These are phyloP conservation scores for Gomphus bonarii DNA, from an alignment of 1,284 basidiomycete genomes.

Conservation along the genomic window DNA sequence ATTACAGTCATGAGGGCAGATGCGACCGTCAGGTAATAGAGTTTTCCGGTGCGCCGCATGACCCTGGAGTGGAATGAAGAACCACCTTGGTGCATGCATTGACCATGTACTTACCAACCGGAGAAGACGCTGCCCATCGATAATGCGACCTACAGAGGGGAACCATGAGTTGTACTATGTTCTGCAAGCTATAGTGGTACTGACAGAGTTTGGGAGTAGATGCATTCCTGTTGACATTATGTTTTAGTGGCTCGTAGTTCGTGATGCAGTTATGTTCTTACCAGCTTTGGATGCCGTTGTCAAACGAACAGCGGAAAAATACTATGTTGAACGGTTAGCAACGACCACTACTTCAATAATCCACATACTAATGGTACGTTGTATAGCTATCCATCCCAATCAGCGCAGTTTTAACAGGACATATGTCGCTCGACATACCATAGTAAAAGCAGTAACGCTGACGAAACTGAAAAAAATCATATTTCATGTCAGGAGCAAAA, in stretches of 20 bases:
- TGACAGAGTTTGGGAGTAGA: constrained; percentile 79
- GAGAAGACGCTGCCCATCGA: constrained; percentile 74
- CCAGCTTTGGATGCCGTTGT: constrained; percentile 65
- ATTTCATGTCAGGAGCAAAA: not conserved
- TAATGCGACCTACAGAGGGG: constrained; percentile 50
- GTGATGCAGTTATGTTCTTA: constrained; percentile 21
- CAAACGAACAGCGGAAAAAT: constrained; percentile 79
- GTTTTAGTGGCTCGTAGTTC: constrained; percentile 3
- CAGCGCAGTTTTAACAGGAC: not conserved
- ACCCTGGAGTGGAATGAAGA: constrained; percentile 35
- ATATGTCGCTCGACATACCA: constrained; percentile 38
- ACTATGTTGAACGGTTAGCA: constrained; percentile 26
- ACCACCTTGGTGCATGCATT: not conserved
- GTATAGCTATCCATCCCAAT: constrained; percentile 49
- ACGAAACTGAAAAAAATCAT: constrained; percentile 28
- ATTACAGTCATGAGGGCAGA: constrained; percentile 45
- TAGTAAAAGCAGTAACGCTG: constrained; percentile 69
- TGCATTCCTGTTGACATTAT: constrained; percentile 45
- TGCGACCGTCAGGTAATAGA: constrained; percentile 60
- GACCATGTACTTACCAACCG: constrained; percentile 51
- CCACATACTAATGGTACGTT: constrained; percentile 57
- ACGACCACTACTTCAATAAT: not conserved
- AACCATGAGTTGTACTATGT: not conserved
- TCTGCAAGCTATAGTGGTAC: constrained; percentile 17
- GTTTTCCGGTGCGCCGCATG: constrained; percentile 75